Base-by-base conservation (phyloP, 2,329 filamentous ascomycete genomes). In the Cordyceps cicadae region DNA sequence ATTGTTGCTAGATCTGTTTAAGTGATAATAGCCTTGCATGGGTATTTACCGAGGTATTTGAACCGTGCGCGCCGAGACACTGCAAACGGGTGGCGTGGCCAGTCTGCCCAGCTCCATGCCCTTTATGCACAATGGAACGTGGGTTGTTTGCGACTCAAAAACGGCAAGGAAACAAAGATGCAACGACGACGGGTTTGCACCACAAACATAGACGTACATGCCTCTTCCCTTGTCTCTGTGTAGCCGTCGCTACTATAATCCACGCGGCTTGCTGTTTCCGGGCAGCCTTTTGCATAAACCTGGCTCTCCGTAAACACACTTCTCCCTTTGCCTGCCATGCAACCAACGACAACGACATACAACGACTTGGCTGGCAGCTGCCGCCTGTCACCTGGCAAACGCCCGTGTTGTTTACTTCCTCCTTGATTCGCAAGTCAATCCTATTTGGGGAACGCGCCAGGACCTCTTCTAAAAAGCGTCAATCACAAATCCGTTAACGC, bases 371-470 rank as follows among this genome's bases (percentile, higher is more conserved):
- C 56, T 37, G 56, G 26, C 56, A 52, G 56, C 56, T 59, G 56
- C 56, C 56, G 46, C 48, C 26, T 14, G 49, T 39, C 56, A 53
- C 34, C 49, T 46, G 39, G 49, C 56, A 59, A 59, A 52, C 56
- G 39, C 48, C 17, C n/a, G 6, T 39, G 14, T 59, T 53, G 26
- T 59, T 45, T 52, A 46, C 56, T 37, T 59, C 34, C 9, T 37
- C 34, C 14, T 37, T 37, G 34, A 37, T 37, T 37, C 37, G 56
- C 39, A 59, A 59, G 17, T 15, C 49, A 3, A 14, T 3, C 56
- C 49, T 46, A 5, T 59, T 59, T 15, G 5, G 49, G 39, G 34
- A 14, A 19, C 56, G 56, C 39, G 34, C 3, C 26, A 37, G 15
- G n/a, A 43, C 15, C 19, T 54, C 24, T 5, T 41, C 24, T 2